These are phyloP conservation scores for Phytophthora gonapodyides DNA, from an alignment of 352 stramenopile genomes.

Conservation along the genomic window DNA sequence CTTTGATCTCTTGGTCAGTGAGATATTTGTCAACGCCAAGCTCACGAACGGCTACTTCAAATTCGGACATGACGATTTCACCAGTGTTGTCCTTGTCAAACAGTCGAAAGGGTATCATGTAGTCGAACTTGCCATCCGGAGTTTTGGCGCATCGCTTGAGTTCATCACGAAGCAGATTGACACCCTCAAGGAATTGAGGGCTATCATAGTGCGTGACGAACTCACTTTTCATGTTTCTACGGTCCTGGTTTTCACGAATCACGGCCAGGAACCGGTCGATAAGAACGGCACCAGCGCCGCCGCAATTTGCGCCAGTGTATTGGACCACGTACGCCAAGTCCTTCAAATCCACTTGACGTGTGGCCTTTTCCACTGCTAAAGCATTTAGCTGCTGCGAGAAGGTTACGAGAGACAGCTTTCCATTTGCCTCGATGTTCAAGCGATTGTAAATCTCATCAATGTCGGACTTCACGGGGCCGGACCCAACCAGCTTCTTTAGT, in stretches of 20 bases:
- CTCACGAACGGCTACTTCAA: constrained; percentile 70
- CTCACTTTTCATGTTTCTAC: constrained; percentile 84
- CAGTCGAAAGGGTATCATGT: constrained; percentile 62
- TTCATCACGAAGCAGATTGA: constrained; percentile 70
- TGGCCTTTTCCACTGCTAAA: constrained; percentile 57
- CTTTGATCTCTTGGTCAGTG: constrained; percentile 77
- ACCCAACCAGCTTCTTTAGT: constrained; percentile 69
- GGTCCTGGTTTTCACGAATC: constrained; percentile 69
- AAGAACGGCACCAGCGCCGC: constrained; percentile 61
- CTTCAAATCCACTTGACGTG: constrained; percentile 60
- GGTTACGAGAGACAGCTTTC: constrained; percentile 62
- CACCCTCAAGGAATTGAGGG: constrained; percentile 72
- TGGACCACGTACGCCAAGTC: constrained; percentile 79
- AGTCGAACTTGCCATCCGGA: constrained; percentile 79
- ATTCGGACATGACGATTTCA: constrained; percentile 72
- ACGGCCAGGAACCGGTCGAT: constrained; percentile 77
- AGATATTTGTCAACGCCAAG: constrained; percentile 77
- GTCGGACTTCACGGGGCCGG: constrained; percentile 35
- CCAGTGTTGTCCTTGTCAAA: constrained; percentile 79
- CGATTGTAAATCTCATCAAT: constrained; percentile 67
- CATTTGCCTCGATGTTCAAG: constrained; percentile 75
- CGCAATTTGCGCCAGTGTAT: constrained; percentile 76
- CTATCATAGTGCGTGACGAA: constrained; percentile 86
- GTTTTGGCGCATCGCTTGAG: constrained; percentile 82
- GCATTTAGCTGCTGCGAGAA: constrained; percentile 65